phyloP scores from a whole-genome alignment of 106 monocot species.

The Dactylorhiza incarnata region DNA sequence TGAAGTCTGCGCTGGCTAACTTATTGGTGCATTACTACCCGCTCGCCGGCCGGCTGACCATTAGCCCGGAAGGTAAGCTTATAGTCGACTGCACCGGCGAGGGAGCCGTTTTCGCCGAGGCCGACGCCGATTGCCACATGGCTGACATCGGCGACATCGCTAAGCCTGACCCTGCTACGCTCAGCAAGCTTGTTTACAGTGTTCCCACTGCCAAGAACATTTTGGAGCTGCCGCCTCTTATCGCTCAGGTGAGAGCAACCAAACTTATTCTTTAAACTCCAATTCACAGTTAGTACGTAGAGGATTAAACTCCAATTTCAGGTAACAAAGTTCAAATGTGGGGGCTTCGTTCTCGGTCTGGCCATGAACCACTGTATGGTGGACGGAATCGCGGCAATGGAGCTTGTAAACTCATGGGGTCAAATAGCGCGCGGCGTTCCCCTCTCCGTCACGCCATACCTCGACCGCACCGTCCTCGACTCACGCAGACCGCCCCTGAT shows the following conservation, averaged over 20 bases:
- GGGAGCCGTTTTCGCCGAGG: constrained; percentile 75
- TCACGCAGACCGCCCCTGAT: constrained; percentile 42
- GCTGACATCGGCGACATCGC: constrained; percentile 57
- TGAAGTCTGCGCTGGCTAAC: constrained; percentile 41
- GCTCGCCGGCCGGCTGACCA: constrained; percentile 59
- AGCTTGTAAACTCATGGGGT: constrained; percentile 85
- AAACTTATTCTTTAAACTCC: too few species aligned
- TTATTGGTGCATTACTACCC: constrained; percentile 78
- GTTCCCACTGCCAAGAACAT: constrained; percentile 67
- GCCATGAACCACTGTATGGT: constrained; percentile 95
- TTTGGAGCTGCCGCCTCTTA: constrained; percentile 68
- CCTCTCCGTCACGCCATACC: constrained; percentile 41
- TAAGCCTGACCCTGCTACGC: constrained; percentile 56
- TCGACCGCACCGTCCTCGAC: constrained; percentile 53
- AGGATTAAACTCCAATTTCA: too few species aligned
- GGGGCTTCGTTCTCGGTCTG: constrained; percentile 67
- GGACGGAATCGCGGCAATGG: constrained; percentile 75
- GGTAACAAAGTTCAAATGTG: constrained; percentile 82
- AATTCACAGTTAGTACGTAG: too few species aligned
- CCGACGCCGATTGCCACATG: constrained; percentile 55
- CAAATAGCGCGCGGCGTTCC: constrained; percentile 50
- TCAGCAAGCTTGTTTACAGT: constrained; percentile 68
- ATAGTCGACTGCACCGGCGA: constrained; percentile 60
- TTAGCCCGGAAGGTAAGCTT: constrained; percentile 68
- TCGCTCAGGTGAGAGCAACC: constrained; percentile 49